Conservation (phyloP, 352 stramenopile genomes). For the Aphanomyces euteiches region DNA sequence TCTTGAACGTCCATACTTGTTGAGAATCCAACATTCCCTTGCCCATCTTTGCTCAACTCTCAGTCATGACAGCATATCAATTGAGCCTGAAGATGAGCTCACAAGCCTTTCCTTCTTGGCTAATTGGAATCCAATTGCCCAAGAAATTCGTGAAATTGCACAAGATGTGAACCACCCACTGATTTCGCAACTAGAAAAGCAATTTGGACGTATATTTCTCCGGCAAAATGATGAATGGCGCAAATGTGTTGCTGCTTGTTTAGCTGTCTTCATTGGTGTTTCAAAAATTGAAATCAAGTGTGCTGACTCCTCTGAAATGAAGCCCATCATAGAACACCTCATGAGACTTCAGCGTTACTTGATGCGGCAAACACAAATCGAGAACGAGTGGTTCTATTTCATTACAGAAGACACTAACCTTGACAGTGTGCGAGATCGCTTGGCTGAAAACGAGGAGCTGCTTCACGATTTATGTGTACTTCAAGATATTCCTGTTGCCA, state of each 20-base stretch:
- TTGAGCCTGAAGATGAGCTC: background rate
- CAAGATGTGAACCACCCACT: background rate
- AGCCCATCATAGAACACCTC: slow-evolving; percentile 39
- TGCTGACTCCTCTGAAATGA: background rate
- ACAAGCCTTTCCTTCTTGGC: background rate
- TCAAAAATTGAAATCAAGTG: background rate
- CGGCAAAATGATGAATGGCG: background rate
- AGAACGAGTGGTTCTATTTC: slow-evolving; percentile 61
- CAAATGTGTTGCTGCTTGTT: background rate
- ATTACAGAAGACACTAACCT: slow-evolving; percentile 40
- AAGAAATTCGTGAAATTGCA: background rate
- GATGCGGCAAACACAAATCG: slow-evolving; percentile 55
- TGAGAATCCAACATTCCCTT: slow-evolving; percentile 4
- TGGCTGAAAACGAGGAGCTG: slow-evolving; percentile 46
- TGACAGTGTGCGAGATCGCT: slow-evolving; percentile 52
- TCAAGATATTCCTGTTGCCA: background rate
- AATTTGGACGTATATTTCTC: slow-evolving; percentile 11
- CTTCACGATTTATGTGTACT: slow-evolving; percentile 52
- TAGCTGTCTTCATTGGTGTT: background rate
- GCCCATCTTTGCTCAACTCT: slow-evolving; percentile 5
- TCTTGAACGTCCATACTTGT: background rate
- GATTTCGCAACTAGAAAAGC: background rate
- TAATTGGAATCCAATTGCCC: background rate
- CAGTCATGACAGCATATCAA: background rate
- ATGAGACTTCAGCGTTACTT: slow-evolving; percentile 58